These are phyloP conservation scores for Rhynchosporium secalis DNA, from an alignment of 2,329 filamentous ascomycete genomes.

Conservation along the genomic window DNA sequence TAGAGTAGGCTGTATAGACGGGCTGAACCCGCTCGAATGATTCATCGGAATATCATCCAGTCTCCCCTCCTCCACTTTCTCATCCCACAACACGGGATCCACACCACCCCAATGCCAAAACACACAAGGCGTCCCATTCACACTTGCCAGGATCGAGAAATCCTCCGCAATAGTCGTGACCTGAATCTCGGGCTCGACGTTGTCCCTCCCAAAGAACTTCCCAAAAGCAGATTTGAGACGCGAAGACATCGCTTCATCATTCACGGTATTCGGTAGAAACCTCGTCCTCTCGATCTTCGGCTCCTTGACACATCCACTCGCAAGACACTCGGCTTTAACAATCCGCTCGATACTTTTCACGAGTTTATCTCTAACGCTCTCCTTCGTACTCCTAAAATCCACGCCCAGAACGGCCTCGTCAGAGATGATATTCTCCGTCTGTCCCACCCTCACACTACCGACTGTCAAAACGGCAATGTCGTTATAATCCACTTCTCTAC, in stretches of 20 bases:
- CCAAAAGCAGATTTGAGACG: slow-evolving; percentile 22
- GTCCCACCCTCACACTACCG: slow-evolving; percentile 46
- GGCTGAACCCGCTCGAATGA: slow-evolving; percentile 57
- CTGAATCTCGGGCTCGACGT: slow-evolving; percentile 23
- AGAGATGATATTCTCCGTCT: slow-evolving; percentile 48
- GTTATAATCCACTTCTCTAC: slow-evolving; percentile 42
- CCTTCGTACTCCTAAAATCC: slow-evolving; percentile 43
- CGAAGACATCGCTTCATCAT: slow-evolving; percentile 27
- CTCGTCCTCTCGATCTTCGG: slow-evolving; percentile 28
- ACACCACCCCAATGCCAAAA: slow-evolving; percentile 60
- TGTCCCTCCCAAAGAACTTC: slow-evolving; percentile 22
- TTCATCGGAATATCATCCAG: slow-evolving; percentile 54
- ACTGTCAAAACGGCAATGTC: slow-evolving; percentile 49
- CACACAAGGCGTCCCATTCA: slow-evolving; percentile 48
- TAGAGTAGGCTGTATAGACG: slow-evolving; percentile 59
- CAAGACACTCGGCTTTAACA: slow-evolving; percentile 54
- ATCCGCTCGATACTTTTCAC: slow-evolving; percentile 44
- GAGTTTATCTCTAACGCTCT: slow-evolving; percentile 40
- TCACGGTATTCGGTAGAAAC: slow-evolving; percentile 29
- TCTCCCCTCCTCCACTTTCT: slow-evolving; percentile 46
- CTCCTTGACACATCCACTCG: slow-evolving; percentile 41
- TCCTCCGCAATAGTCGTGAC: slow-evolving; percentile 26
- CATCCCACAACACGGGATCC: slow-evolving; percentile 51
- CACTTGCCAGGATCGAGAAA: slow-evolving; percentile 49
- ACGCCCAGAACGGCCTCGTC: slow-evolving; percentile 45